Percentiles rank a stretch among this genome's conserved stretches.
These are phyloP conservation scores for Dryadomyces sulphureus DNA, from an alignment of 2,329 filamentous ascomycete species.

Conservation along the genomic window DNA sequence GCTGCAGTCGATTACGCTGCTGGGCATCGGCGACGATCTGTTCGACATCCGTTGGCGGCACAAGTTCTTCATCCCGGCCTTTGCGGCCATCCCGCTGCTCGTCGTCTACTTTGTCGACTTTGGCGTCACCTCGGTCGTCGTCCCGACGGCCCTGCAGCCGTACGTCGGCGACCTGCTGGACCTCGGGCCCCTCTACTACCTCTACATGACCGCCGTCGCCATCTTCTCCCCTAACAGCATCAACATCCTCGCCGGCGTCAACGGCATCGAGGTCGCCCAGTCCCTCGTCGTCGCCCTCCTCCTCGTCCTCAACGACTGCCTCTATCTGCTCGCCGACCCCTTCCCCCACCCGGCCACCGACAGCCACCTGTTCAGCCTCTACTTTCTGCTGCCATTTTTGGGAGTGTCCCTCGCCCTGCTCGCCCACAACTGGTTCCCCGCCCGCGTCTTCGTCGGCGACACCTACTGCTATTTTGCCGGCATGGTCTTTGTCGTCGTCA, in stretches of 20 bases:
- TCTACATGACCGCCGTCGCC: constrained; percentile 90
- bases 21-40: constrained; percentile 88
- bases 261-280: constrained; percentile 92
- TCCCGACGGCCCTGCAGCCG: constrained; percentile 70
- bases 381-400: constrained; percentile 85
- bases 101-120: constrained; percentile 98
- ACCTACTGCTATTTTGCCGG: constrained; percentile 99
- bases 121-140: constrained; percentile 86
- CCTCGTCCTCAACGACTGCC: constrained; percentile 69
- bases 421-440: constrained; percentile 90
- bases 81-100: constrained; percentile 83
- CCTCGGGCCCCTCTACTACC: constrained; percentile 73
- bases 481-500: constrained; percentile 96
- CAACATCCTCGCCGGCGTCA: constrained; percentile 99
- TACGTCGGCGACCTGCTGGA: constrained; percentile 76
- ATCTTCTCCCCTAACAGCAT: constrained; percentile 99
- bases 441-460: constrained; percentile 89
- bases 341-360: constrained; percentile 90
- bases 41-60: constrained; percentile 98
- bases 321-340: constrained; percentile 53
- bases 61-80: constrained; percentile 94
- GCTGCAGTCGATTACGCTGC: constrained; percentile 75
- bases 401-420: constrained; percentile 80
- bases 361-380: constrained; percentile 90
- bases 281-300: constrained; percentile 79